Conservation (phyloP, 495 filamentous ascomycete genomes). For the Penicillium pulvis region DNA sequence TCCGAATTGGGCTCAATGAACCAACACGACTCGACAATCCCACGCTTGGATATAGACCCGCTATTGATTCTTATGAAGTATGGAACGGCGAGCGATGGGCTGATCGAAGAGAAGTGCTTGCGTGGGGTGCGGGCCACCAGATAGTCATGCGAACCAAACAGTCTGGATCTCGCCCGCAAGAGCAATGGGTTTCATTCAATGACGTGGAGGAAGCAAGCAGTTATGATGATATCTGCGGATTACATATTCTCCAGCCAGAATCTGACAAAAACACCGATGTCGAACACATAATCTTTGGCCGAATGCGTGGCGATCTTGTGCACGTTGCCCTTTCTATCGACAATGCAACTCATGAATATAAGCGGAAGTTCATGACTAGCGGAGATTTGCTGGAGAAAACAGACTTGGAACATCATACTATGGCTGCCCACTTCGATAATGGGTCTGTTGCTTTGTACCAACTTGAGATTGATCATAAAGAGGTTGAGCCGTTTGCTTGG, state of each 20-base stretch:
- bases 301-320: conserved; percentile 40
- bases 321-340: conserved; percentile 39
- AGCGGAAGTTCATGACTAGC: conserved; percentile 37
- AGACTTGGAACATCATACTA: conserved; percentile 35
- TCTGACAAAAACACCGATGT: conserved; percentile 26
- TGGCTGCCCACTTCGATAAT: conserved; percentile 50
- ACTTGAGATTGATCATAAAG: conserved; percentile 28
- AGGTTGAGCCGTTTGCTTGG: conserved; percentile 42
- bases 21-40: conserved; percentile 47
- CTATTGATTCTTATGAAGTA: conserved; percentile 61
- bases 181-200: conserved; percentile 55
- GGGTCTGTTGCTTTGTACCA: conserved; percentile 50
- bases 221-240: conserved; percentile 63
- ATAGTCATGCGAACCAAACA: conserved; percentile 51
- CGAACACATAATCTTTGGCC: conserved; percentile 44
- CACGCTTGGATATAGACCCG: conserved; percentile 64
- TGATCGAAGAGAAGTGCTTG: conserved; percentile 57
- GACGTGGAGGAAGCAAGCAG: conserved; percentile 54
- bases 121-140: conserved; percentile 63
- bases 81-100: conserved; percentile 55
- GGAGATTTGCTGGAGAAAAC: conserved; percentile 33
- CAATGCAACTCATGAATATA: conserved; percentile 27
- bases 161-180: conserved; percentile 18
- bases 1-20: conserved; percentile 30
- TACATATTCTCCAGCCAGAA: conserved; percentile 55